Evolutionary conservation across 2,329 filamentous ascomycete species (phyloP).

Genomic region (Mycosphaerella sp.): DNA sequence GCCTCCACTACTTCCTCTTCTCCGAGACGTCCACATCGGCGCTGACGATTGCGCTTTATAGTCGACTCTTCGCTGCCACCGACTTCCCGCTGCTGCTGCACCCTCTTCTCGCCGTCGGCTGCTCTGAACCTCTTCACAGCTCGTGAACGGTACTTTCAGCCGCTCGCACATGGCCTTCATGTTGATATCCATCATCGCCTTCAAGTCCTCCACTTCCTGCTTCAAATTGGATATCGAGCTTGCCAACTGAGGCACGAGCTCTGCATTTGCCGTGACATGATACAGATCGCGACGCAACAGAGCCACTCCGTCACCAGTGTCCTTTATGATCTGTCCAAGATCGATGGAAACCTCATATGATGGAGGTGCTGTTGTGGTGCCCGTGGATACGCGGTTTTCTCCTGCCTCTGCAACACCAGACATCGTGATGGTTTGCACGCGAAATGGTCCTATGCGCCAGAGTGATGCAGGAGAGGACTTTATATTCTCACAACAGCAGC

Average conservation of each 20-base stretch:
- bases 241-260: background rate
- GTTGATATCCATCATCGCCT: background rate
- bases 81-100: background rate
- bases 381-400: background rate
- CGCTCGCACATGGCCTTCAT: background rate
- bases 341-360: background rate
- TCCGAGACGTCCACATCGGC: background rate
- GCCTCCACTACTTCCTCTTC: background rate
- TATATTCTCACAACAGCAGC: no score
- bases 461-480: no score
- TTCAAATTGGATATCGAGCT: background rate
- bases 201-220: background rate
- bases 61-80: background rate
- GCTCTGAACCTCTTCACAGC: background rate
- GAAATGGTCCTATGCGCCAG: no score
- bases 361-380: background rate
- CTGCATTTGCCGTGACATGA: background rate
- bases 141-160: background rate
- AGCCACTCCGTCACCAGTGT: background rate
- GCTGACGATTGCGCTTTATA: background rate
- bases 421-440: background rate
- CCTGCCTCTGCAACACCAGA: background rate
- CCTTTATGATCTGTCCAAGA: background rate
- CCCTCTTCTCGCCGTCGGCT: background rate
- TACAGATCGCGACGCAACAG: background rate